Percentiles rank a stretch among this genome's conserved stretches.
Conservation (phyloP, 345 rosid species). For the Carallia pectinifolia region DNA sequence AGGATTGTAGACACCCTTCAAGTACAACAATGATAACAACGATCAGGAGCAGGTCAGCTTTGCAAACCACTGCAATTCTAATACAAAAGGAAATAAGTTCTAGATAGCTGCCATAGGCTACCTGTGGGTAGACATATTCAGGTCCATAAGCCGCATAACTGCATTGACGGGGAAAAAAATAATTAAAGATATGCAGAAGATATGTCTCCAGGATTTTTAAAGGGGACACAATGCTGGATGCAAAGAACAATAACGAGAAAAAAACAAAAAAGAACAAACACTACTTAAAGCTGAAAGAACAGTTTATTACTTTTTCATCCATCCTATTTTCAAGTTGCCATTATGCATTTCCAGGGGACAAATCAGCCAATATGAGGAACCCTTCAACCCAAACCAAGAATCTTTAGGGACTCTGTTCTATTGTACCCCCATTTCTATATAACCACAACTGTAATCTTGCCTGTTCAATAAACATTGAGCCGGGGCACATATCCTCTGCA, state of each 20-base stretch:
- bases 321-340: conserved; percentile 18
- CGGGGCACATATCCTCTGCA: conserved; percentile 54
- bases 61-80: not conserved
- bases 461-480: conserved; percentile 59
- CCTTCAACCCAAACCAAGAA: conserved; percentile 21
- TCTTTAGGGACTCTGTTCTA: not conserved
- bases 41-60: conserved; percentile 5
- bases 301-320: conserved; percentile 3
- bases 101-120: conserved; percentile 21
- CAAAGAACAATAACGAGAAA: conserved; percentile 1
- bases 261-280: not conserved
- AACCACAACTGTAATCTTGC: conserved; percentile 52
- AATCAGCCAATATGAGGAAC: conserved; percentile 9
- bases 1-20: conserved; percentile 67
- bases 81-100: not conserved
- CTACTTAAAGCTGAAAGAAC: conserved; percentile 3
- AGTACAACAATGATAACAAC: conserved; percentile 18
- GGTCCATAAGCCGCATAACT: conserved; percentile 78
- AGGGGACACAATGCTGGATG: conserved; percentile 2
- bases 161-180: conserved; percentile 23
- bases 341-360: conserved; percentile 13
- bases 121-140: conserved; percentile 84
- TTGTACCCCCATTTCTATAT: conserved; percentile 8
- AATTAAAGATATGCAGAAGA: conserved; percentile 9
- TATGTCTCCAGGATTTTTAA: conserved; percentile 3